Percentiles rank a stretch among this genome's conserved stretches.
These are phyloP conservation scores for Eucalyptus polybractea DNA, from an alignment of 345 rosid species.

Conservation along the genomic window DNA sequence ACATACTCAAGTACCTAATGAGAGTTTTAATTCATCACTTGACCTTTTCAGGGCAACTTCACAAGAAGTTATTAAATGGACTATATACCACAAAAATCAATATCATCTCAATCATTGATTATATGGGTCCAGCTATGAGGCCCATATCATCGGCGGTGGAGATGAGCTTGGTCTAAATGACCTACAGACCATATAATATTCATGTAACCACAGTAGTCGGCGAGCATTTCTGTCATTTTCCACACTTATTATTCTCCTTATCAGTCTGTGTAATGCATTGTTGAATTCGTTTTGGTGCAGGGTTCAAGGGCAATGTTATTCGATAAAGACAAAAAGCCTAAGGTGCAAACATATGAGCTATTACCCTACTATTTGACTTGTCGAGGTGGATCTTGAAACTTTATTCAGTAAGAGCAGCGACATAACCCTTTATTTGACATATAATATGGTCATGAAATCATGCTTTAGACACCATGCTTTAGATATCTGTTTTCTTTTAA, in stretches of 20 bases:
- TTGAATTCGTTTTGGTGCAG: background rate
- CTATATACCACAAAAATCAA: background rate
- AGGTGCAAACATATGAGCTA: background rate
- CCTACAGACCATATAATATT: background rate
- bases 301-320: slow-evolving; percentile 5
- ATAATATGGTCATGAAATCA: background rate
- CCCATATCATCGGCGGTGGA: background rate
- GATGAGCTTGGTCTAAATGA: background rate
- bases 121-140: background rate
- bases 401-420: background rate
- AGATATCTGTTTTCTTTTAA: background rate
- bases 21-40: background rate
- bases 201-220: background rate
- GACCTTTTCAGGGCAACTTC: background rate
- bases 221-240: background rate
- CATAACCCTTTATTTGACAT: background rate
- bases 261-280: background rate
- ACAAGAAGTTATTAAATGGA: background rate
- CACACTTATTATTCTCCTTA: background rate
- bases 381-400: background rate
- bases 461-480: background rate
- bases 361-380: background rate
- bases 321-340: slow-evolving; percentile 5
- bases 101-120: background rate
- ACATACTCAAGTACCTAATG: background rate